Evolutionary conservation across 1,284 basidiomycete genomes (phyloP).

Genomic region (Tilletia horrida): DNA sequence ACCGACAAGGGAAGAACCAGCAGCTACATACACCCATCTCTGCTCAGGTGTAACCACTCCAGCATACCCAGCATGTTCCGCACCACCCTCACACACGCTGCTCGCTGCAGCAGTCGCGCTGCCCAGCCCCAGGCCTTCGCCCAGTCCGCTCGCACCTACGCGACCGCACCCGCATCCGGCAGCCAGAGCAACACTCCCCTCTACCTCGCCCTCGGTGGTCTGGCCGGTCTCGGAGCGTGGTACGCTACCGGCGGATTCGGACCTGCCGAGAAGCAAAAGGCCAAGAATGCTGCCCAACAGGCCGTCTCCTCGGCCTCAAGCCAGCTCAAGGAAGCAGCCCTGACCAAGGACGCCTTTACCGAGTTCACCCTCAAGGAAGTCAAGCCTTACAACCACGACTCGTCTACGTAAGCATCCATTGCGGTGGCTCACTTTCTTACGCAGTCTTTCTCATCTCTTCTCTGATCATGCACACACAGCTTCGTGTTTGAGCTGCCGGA

Average conservation of each 20-base stretch:
- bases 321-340: slow-evolving; percentile 28
- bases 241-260: slow-evolving; percentile 46
- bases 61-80: not conserved
- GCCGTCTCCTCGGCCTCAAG: not conserved
- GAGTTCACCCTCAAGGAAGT: slow-evolving; percentile 80
- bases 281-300: slow-evolving; percentile 22
- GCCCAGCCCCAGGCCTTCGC: not conserved
- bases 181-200: slow-evolving; percentile 39
- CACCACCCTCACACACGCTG: not conserved
- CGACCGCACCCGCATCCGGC: slow-evolving; percentile 6
- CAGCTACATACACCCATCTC: not conserved
- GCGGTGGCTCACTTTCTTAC: not conserved
- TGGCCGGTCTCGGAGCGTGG: slow-evolving; percentile 51
- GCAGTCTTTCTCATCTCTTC: not conserved
- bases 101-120: slow-evolving; percentile 3
- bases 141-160: slow-evolving; percentile 14
- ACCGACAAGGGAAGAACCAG: not conserved
- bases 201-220: slow-evolving; percentile 44
- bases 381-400: slow-evolving; percentile 88
- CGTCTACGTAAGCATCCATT: slow-evolving; percentile 59
- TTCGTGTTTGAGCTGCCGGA: slow-evolving; percentile 85
- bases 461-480: not conserved
- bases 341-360: slow-evolving; percentile 64
- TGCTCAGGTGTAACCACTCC: not conserved
- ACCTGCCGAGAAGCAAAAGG: slow-evolving; percentile 34